Evolutionary conservation across 2,329 filamentous ascomycete species (phyloP).

Genomic region (Cladosporium sp.): DNA sequence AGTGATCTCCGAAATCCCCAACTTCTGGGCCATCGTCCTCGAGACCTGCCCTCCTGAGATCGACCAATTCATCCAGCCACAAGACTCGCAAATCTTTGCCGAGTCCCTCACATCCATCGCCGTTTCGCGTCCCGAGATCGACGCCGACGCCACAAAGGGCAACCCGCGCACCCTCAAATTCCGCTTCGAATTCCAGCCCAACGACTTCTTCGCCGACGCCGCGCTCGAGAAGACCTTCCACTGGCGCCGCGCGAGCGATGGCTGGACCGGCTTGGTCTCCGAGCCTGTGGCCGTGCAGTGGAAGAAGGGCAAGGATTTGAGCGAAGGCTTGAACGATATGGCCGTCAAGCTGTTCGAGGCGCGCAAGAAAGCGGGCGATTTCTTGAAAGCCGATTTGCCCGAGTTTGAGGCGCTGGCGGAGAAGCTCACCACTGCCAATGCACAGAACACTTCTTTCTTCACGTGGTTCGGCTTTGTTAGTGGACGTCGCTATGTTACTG

Average conservation of each 20-base stretch:
- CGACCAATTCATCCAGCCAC: slow-evolving; percentile 80
- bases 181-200: slow-evolving; percentile 73
- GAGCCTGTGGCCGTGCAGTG: slow-evolving; percentile 85
- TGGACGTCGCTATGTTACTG: slow-evolving; percentile 62
- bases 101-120: slow-evolving; percentile 63
- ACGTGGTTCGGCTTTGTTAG: slow-evolving; percentile 75
- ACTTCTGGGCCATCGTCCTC: slow-evolving; percentile 94
- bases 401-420: slow-evolving; percentile 53
- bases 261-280: slow-evolving; percentile 74
- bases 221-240: slow-evolving; percentile 89
- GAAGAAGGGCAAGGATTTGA: slow-evolving; percentile 75
- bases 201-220: slow-evolving; percentile 75
- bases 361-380: slow-evolving; percentile 47
- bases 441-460: slow-evolving; percentile 68
- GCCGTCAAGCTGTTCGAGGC: slow-evolving; percentile 67
- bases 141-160: slow-evolving; percentile 47
- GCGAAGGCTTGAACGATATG: slow-evolving; percentile 71
- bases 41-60: slow-evolving; percentile 82
- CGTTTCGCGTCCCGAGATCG: slow-evolving; percentile 77
- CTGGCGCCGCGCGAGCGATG: slow-evolving; percentile 66
- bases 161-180: slow-evolving; percentile 78
- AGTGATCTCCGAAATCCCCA: slow-evolving; percentile 67
- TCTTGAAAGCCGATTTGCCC: slow-evolving; percentile 44
- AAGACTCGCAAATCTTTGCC: slow-evolving; percentile 70
- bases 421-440: slow-evolving; percentile 46